Conservation (phyloP, 192 early-diverging fungal species). For the Backusella mclennaniae region DNA sequence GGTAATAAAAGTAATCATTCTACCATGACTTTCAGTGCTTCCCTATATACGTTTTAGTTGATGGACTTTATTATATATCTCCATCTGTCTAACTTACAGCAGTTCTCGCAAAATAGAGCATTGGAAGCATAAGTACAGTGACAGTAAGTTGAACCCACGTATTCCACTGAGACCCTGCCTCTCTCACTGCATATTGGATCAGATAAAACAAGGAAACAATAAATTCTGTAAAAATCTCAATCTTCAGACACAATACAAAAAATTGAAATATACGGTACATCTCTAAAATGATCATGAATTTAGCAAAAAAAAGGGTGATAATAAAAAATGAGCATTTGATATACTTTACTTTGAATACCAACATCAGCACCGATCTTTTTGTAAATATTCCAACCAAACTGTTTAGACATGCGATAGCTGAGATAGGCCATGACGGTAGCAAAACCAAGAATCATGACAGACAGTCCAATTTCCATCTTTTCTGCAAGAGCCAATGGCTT, state of each 20-base stretch:
- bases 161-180: conserved; percentile 21
- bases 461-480: conserved; percentile 35
- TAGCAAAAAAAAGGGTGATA: neutral
- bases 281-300: conserved; percentile 26
- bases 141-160: conserved; percentile 30
- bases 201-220: conserved; percentile 63
- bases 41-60: conserved; percentile 19
- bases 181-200: conserved; percentile 34
- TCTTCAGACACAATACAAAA: conserved; percentile 76
- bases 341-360: conserved; percentile 53
- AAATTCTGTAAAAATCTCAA: conserved; percentile 81
- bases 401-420: conserved; percentile 22
- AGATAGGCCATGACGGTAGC: conserved; percentile 18
- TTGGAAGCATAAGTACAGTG: conserved; percentile 28
- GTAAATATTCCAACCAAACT: conserved; percentile 59
- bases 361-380: conserved; percentile 66
- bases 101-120: conserved; percentile 36
- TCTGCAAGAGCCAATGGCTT: conserved; percentile 25
- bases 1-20: conserved; percentile 31
- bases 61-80: neutral
- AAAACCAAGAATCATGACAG: conserved; percentile 29
- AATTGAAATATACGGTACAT: conserved; percentile 71
- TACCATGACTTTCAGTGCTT: conserved; percentile 25
- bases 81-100: conserved; percentile 16
- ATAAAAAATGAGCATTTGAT: neutral